Base-by-base conservation (phyloP, 352 stramenopile genomes). In the Phytophthora meadii region DNA sequence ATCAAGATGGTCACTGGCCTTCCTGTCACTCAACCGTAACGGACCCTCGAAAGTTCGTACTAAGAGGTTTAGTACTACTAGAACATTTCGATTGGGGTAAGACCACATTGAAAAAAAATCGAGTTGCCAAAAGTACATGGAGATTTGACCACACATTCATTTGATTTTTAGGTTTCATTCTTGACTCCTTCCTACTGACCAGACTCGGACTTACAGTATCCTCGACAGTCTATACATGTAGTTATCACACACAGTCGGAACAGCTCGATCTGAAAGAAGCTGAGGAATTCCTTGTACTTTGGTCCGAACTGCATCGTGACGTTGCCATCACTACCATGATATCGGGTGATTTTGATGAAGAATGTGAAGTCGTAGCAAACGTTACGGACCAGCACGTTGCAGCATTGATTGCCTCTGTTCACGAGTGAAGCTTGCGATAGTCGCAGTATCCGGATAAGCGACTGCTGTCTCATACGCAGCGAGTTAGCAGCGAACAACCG, bases 341-440 rank as follows among this genome's bases (percentile, higher is more conserved):
- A 15, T 72, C 68, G 3, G 57, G 68, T 25, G 72, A 19, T 39
- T 72, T 68, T n/a, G 25, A 79, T 59, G 14, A 80, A 74, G 6
- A 52, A 46, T 5, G 59, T 46, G 28, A 80, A 72, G 30, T 68
- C 68, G 39, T 44, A 60, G 28, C 63, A 77, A 8, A 77, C 72
- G 11, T 45, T 27, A 25, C 72, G 41, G 39, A 70, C 54, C 22
- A 80, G 52, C 37, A 80, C 68, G 27, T 56, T 60, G 60, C 72
- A 80, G 19, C 55, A 44, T 51, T 74, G 68, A 17, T 77, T 77
- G 42, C 72, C 68, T 70, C 72, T 59, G 48, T 80, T 80, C 14
- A 74, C 39, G 0, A 77, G 47, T 10, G 57, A 65, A 17, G 65
- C 64, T 34, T 70, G 72, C 15, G 77, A 32, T 5, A 61, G 77